These are phyloP conservation scores for Eucalyptus paniculata DNA, from an alignment of 345 rosid genomes.

Conservation along the genomic window DNA sequence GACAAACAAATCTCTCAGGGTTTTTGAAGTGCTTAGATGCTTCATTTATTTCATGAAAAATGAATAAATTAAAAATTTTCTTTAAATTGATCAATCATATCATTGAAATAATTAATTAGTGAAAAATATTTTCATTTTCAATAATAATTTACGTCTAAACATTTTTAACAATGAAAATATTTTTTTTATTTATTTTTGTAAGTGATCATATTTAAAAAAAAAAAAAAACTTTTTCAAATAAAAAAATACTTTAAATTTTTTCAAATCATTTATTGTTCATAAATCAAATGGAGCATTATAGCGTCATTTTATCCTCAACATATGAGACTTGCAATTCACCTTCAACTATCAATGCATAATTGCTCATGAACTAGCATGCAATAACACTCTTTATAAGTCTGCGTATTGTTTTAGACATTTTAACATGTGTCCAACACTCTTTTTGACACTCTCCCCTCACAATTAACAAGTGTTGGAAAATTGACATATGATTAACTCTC, in stretches of 20 bases:
- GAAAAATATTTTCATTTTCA: too few species aligned
- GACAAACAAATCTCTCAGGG: accelerated
- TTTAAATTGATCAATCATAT: accelerated
- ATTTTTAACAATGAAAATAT: too few species aligned
- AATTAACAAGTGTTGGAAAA: too few species aligned
- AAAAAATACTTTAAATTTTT: too few species aligned
- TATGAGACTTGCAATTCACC: not conserved
- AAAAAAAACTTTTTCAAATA: too few species aligned
- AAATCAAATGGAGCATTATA: too few species aligned
- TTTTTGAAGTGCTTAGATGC: not conserved
- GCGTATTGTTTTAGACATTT: accelerated
- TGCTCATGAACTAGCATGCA: accelerated
- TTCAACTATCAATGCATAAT: not conserved
- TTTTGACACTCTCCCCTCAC: accelerated
- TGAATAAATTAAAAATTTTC: accelerated
- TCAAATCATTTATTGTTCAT: not conserved
- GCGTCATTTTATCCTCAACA: not conserved
- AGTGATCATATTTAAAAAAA: accelerated
- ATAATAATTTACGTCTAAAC: too few species aligned
- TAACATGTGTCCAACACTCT: accelerated
- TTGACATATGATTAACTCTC: too few species aligned
- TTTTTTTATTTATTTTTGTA: too few species aligned
- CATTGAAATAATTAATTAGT: too few species aligned
- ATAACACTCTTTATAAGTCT: too few species aligned
- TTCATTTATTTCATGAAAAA: accelerated